phyloP scores from a whole-genome alignment of 2,329 filamentous ascomycete genomes.

The Claviceps quebecensis region DNA sequence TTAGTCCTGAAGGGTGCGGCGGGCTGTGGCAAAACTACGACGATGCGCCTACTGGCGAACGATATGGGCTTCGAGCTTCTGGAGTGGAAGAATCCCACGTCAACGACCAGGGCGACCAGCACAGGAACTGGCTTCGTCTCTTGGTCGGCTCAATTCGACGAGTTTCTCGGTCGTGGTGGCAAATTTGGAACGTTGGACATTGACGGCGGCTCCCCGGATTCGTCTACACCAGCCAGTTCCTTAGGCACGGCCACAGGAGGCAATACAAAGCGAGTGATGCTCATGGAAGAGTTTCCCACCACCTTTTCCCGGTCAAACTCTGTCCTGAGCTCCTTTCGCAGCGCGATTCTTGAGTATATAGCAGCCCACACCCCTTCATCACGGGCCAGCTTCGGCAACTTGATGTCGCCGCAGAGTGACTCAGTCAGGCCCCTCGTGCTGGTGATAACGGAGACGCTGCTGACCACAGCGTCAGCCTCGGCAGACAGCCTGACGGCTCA shows the following conservation, averaged over 20 bases:
- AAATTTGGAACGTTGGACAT: slow-evolving; percentile 60
- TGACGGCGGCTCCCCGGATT: slow-evolving; percentile 15
- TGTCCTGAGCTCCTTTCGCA: slow-evolving; percentile 56
- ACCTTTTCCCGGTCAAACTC: slow-evolving; percentile 54
- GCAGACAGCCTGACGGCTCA: slow-evolving; percentile 90
- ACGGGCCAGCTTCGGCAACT: slow-evolving; percentile 30
- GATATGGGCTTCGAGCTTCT: slow-evolving; percentile 65
- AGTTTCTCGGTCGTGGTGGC: slow-evolving; percentile 72
- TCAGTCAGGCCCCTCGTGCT: slow-evolving; percentile 64
- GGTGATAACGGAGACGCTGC: slow-evolving; percentile 78
- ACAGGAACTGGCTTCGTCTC: slow-evolving; percentile 50
- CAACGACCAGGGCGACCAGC: slow-evolving; percentile 40
- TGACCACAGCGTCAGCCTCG: slow-evolving; percentile 72
- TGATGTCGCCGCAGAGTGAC: slow-evolving; percentile 24
- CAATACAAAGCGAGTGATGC: slow-evolving; percentile 40
- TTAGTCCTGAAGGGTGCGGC: slow-evolving; percentile 81
- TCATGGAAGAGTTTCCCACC: slow-evolving; percentile 74
- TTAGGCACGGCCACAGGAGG: slow-evolving; percentile 8
- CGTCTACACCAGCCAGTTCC: slow-evolving; percentile 12
- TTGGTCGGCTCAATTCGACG: slow-evolving; percentile 70
- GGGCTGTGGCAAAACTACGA: slow-evolving; percentile 86
- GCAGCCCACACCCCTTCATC: slow-evolving; percentile 46
- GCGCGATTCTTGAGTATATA: slow-evolving; percentile 61
- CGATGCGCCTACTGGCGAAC: slow-evolving; percentile 61
- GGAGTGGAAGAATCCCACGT: slow-evolving; percentile 80